Evolutionary conservation across 805 yeast genomes (phyloP).

Genomic region (Tetrapisispora arboricola): DNA sequence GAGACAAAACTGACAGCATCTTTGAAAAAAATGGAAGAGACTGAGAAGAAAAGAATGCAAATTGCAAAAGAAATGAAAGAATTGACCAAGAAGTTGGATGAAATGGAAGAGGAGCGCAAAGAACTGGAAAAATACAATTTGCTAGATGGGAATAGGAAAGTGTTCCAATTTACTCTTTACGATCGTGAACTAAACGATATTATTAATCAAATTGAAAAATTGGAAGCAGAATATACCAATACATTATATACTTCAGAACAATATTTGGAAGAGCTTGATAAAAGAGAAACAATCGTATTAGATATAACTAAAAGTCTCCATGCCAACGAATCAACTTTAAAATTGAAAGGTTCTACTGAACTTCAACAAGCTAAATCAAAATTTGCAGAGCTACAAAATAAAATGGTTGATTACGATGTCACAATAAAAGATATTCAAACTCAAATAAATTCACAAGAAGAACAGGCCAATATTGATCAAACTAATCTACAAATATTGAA

Average conservation of each 20-base stretch:
- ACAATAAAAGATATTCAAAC: slow-evolving; percentile 35
- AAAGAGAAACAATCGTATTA: slow-evolving; percentile 44
- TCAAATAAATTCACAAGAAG: slow-evolving; percentile 27
- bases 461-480: slow-evolving; percentile 23
- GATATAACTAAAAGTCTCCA: slow-evolving; percentile 38
- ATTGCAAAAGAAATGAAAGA: slow-evolving; percentile 64
- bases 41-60: slow-evolving; percentile 57
- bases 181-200: slow-evolving; percentile 66
- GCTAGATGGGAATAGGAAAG: slow-evolving; percentile 56
- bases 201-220: slow-evolving; percentile 45
- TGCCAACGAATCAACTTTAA: slow-evolving; percentile 38
- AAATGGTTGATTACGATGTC: slow-evolving; percentile 41
- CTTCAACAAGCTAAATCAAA: slow-evolving; percentile 42
- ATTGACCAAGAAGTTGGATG: slow-evolving; percentile 61
- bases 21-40: slow-evolving; percentile 62
- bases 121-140: slow-evolving; percentile 63
- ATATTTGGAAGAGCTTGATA: slow-evolving; percentile 46
- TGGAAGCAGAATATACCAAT: slow-evolving; percentile 48
- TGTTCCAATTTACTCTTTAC: slow-evolving; percentile 61
- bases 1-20: slow-evolving; percentile 75
- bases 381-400: slow-evolving; percentile 38
- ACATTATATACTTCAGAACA: slow-evolving; percentile 43
- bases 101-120: slow-evolving; percentile 69
- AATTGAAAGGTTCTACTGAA: slow-evolving; percentile 45
- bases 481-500: slow-evolving; percentile 20